These are phyloP conservation scores for Parascedosporium putredinis DNA, from an alignment of 2,329 filamentous ascomycete species.

Conservation along the genomic window DNA sequence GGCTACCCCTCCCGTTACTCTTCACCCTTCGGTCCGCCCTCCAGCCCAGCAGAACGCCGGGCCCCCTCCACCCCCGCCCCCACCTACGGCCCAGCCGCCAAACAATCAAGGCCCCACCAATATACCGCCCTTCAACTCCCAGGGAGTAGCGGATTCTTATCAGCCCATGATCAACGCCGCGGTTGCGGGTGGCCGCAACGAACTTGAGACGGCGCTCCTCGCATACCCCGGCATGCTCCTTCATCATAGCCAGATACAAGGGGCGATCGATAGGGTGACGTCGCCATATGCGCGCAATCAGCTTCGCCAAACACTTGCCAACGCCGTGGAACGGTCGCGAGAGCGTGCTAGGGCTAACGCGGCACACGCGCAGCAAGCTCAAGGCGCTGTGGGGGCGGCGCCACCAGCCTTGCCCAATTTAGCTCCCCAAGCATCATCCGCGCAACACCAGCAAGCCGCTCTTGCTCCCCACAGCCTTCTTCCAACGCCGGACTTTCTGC, in stretches of 20 bases:
- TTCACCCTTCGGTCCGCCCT: conserved; percentile 10
- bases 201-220: conserved; percentile 34
- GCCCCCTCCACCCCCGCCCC: not conserved
- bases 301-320: conserved; percentile 38
- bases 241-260: conserved; percentile 37
- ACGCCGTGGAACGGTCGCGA: conserved; percentile 27
- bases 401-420: not conserved
- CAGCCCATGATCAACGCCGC: conserved; percentile 39
- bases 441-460: not conserved
- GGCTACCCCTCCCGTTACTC: not conserved
- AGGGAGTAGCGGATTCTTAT: conserved; percentile 9
- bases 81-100: not conserved
- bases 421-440: not conserved
- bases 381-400: no score
- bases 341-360: not conserved
- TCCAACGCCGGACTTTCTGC: no score
- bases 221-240: conserved; percentile 38
- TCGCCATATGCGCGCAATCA: conserved; percentile 37
- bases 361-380: not conserved
- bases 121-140: not conserved
- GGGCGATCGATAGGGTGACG: conserved; percentile 39
- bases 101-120: conserved; percentile 2
- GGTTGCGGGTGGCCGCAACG: conserved; percentile 37
- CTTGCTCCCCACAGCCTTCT: not conserved
- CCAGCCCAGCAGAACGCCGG: conserved; percentile 6